Conservation (phyloP, 169 alveolate genomes). For the Perkinsus chesapeaki region DNA sequence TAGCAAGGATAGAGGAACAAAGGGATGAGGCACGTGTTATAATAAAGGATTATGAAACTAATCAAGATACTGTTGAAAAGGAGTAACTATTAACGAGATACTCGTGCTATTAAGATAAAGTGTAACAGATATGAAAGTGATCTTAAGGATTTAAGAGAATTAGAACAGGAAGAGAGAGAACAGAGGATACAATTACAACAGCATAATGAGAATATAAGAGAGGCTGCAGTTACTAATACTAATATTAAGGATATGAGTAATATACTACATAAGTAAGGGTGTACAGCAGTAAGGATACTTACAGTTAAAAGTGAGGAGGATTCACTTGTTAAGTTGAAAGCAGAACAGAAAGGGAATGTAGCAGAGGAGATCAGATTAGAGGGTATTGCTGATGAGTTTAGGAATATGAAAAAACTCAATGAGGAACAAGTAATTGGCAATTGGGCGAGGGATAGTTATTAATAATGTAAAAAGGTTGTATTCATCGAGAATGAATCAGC, state of each 20-base stretch:
- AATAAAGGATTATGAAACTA: neutral
- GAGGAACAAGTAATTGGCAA: neutral
- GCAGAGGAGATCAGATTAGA: neutral
- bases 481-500: neutral
- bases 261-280: neutral
- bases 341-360: neutral
- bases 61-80: neutral
- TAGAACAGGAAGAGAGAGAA: neutral
- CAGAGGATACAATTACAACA: neutral
- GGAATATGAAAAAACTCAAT: neutral
- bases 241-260: neutral
- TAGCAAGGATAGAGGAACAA: neutral
- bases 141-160: neutral
- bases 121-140: neutral
- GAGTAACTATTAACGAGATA: neutral
- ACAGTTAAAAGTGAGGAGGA: neutral
- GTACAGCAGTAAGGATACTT: neutral
- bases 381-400: neutral
- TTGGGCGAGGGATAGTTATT: neutral
- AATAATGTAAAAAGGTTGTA: neutral
- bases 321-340: neutral
- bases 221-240: neutral
- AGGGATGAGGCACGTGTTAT: neutral
- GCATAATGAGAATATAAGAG: neutral
- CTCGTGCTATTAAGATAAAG: neutral